Evolutionary conservation across 495 filamentous ascomycete genomes (phyloP), one percentile per base, ranked within the genome.

Genomic region (Cairneyella variabilis): DNA sequence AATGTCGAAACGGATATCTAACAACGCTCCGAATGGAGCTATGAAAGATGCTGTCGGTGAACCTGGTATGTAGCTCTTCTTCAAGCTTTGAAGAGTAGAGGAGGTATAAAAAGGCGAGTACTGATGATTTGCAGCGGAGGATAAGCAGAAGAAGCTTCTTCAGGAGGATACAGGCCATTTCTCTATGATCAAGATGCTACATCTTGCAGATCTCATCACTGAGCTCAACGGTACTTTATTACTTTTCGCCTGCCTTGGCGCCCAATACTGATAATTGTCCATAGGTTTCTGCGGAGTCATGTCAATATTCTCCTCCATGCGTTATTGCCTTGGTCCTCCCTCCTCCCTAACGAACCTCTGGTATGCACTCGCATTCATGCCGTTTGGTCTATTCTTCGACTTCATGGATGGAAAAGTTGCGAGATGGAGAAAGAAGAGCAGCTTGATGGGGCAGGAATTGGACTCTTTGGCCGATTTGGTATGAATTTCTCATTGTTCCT

Each of bases 371-470:
- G 81, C 71, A 0, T 89, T 97, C 68, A 88, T 97, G 74, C 92
- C 92, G 2, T 86, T 97, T 26, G 93, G 91, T 2, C 78, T 97
- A 3, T 97, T 97, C 74, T 98, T 98, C 69, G 93, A 98, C 67
- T 96, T 96, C 64, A 90, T 97, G 84, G 93, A 98, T 68, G 93
- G 93, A 58, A 93, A 88, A 62, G 91, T 98, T 36, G 93, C 93
- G 53, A 75, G 93, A 48, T 97, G 93, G 95, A 79, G 95, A 63
- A 84, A 89, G 69, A 97, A 97, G 81, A 90, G 88, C 55, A 91
- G 86, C 51, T 73, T 97, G 63, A 97, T 98, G 93, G 93, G 93
- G 3, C 93, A 97, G 69, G 93, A 97, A 71, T 76, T 98, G 36
- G 93, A 98, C 70, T 97, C 92, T n/a, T 76, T 98, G 36, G 93